Percentiles rank a stretch among this genome's conserved stretches.
These are phyloP conservation scores for Lotus japonicus DNA, from an alignment of 306 rosid species.

Conservation along the genomic window DNA sequence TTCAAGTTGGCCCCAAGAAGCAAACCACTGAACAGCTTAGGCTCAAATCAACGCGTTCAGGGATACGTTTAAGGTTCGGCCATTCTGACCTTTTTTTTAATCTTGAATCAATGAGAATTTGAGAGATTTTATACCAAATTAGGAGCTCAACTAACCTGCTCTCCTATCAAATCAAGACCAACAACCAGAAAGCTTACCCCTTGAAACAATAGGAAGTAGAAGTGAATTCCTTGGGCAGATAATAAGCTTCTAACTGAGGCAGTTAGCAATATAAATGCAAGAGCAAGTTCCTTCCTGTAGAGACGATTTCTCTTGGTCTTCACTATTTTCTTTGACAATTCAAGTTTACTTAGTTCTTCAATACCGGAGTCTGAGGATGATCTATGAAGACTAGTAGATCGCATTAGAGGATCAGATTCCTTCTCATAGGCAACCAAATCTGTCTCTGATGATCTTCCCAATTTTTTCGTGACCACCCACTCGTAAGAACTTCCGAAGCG, in stretches of 20 bases:
- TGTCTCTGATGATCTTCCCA: slow-evolving; percentile 93
- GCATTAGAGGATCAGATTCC: slow-evolving; percentile 59
- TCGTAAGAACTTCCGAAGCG: slow-evolving; percentile 90
- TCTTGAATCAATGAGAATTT: slow-evolving; percentile 20
- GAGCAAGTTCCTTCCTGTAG: slow-evolving; percentile 88
- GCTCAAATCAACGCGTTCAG: slow-evolving; percentile 17
- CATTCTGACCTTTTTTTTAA: slow-evolving; percentile 18
- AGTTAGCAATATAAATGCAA: slow-evolving; percentile 74
- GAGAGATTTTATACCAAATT: slow-evolving; percentile 20
- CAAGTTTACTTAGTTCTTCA: slow-evolving; percentile 66
- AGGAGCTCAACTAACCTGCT: slow-evolving; percentile 71
- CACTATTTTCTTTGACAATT: slow-evolving; percentile 53
- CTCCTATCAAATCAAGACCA: slow-evolving; percentile 95
- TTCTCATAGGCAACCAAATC: slow-evolving; percentile 73
- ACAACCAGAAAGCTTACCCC: slow-evolving; percentile 90
- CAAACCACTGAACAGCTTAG: slow-evolving; percentile 25
- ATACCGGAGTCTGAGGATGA: slow-evolving; percentile 92
- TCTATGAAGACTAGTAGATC: slow-evolving; percentile 46
- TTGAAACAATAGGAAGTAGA: slow-evolving; percentile 92
- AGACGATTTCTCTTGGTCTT: slow-evolving; percentile 70
- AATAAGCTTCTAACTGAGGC: slow-evolving; percentile 89
- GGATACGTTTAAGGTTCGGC: slow-evolving; percentile 14
- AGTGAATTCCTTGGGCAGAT: slow-evolving; percentile 98
- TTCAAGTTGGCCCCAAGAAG: slow-evolving; percentile 33
- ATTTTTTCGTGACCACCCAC: slow-evolving; percentile 93